A percentile compares a stretch with the other conserved stretches of the same genome.
These are phyloP conservation scores for Sugiyamaella castrensis DNA, from an alignment of 1,139 yeast species.

Conservation along the genomic window DNA sequence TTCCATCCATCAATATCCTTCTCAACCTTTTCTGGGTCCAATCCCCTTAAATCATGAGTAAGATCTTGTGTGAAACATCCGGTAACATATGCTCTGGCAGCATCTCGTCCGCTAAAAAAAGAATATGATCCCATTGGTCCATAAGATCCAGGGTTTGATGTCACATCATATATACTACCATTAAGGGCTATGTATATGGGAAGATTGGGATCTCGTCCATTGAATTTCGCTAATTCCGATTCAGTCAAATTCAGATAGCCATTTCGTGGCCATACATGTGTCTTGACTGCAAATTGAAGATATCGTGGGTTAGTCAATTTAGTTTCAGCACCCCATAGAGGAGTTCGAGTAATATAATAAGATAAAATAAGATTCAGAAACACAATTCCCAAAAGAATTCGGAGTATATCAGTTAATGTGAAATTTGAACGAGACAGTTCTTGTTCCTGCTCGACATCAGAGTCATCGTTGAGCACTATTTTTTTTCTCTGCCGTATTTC, in stretches of 20 bases:
- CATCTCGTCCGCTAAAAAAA: conserved; percentile 64
- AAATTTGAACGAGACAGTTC: conserved; percentile 14
- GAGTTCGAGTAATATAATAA: conserved; percentile 37
- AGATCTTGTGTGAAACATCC: conserved; percentile 62
- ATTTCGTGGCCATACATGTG: conserved; percentile 25
- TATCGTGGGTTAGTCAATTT: conserved; percentile 49
- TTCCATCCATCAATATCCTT: conserved; percentile 49
- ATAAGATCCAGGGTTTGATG: conserved; percentile 52
- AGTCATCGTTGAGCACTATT: conserved; percentile 6
- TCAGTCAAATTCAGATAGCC: conserved; percentile 43
- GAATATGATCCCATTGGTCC: conserved; percentile 65
- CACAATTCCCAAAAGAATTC: conserved; percentile 49
- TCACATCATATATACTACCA: conserved; percentile 71
- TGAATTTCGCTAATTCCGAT: conserved; percentile 48
- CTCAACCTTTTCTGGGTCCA: conserved; percentile 36
- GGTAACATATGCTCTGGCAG: conserved; percentile 71
- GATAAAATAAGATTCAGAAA: conserved; percentile 46
- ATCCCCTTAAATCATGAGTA: conserved; percentile 68
- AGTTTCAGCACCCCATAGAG: conserved; percentile 47
- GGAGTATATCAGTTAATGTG: conserved; percentile 42
- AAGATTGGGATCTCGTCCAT: conserved; percentile 49
- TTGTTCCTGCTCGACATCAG: conserved; percentile 1
- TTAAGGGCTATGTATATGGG: conserved; percentile 66
- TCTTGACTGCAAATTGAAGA: conserved; percentile 34
- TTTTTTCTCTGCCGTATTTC: conserved; percentile 6